Evolutionary conservation across 2,329 filamentous ascomycete genomes (phyloP), one percentile per base, ranked within the genome.

Genomic region (Calonectria hongkongensis): DNA sequence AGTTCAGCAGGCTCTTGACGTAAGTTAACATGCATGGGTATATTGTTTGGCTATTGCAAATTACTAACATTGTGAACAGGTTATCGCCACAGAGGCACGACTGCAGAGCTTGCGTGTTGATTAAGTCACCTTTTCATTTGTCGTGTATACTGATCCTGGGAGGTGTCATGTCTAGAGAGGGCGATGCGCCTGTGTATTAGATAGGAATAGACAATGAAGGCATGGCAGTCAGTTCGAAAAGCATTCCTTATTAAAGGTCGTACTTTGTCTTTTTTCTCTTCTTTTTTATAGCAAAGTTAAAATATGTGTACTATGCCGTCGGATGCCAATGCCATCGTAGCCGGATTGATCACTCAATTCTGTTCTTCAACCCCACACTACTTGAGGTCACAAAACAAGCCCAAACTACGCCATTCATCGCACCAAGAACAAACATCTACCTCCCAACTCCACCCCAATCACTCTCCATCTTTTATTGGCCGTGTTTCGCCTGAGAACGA

Each of bases 1-100:
- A 87, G 97, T 98, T 76, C 93, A 94, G 86, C 97, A 99, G 87
- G 97, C 97, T 81, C 89, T 99, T 80, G 97, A 99, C 85, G 97
- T 98, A 85, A 92, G 93, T 90, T 76, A 60, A 18, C 41, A 63
- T 69, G 63, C 15, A 36, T 54, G 16, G 27, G 47, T 67, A 48
- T 43, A 54, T 4, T 30, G 65, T 63, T 66, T 27, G 43, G 66
- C 43, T 30, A 10, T 41, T 50, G n/a, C 16, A 45, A 18, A 45
- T 66, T 74, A 28, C 77, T 80, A 73, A 80, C 74, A 68, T 28
- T 16, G 30, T 41, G 28, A 33, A 41, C 79, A 96, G 94, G 92
- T 97, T 71, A 97, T 98, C 86, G 92, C 95, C 78, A 94, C 95
- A 6, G 95, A 98, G 87, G 96, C 96, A 48, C 91, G 96, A 79